Percentiles rank a stretch among this genome's conserved stretches.
Evolutionary conservation across 2,329 filamentous ascomycete species (phyloP).

Genomic region (Thermomyces lanuginosus): DNA sequence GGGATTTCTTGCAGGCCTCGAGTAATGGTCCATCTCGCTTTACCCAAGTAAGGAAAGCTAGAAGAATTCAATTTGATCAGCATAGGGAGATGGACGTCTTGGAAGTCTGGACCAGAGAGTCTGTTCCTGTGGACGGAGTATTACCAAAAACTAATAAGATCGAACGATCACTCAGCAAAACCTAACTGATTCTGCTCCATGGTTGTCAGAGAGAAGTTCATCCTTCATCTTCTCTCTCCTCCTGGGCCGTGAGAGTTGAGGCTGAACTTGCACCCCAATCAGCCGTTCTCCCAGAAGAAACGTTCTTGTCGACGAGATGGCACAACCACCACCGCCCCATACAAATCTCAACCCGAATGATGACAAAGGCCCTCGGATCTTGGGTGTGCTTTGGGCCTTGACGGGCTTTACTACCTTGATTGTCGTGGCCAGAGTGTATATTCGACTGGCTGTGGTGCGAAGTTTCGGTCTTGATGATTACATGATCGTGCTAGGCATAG

Average conservation of each 20-base stretch:
- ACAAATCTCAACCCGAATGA: constrained; percentile 5
- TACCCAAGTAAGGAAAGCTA: too few species aligned
- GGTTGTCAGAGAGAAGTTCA: neutral
- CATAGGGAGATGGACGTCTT: too few species aligned
- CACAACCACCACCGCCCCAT: too few species aligned
- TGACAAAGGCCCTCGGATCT: constrained; percentile 17
- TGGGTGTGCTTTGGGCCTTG: constrained; percentile 16
- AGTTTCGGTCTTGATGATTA: constrained; percentile 22
- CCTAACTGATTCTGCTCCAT: neutral
- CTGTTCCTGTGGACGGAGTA: too few species aligned
- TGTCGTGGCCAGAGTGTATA: constrained; percentile 18
- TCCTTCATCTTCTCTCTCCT: neutral
- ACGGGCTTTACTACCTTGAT: constrained; percentile 15
- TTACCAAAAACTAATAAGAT: too few species aligned
- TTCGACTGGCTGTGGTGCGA: constrained; percentile 13
- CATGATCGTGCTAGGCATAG: constrained; percentile 17
- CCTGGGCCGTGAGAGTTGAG: neutral
- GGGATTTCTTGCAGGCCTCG: too few species aligned
- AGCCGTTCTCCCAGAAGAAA: too few species aligned
- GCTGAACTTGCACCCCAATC: constrained; percentile 1
- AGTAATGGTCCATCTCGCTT: too few species aligned
- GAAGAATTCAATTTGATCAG: too few species aligned
- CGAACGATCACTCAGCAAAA: too few species aligned
- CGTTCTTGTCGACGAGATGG: too few species aligned
- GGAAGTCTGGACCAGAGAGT: too few species aligned